Evolutionary conservation across 2,329 filamentous ascomycete genomes (phyloP).

Genomic region (Aspergillus sp.): DNA sequence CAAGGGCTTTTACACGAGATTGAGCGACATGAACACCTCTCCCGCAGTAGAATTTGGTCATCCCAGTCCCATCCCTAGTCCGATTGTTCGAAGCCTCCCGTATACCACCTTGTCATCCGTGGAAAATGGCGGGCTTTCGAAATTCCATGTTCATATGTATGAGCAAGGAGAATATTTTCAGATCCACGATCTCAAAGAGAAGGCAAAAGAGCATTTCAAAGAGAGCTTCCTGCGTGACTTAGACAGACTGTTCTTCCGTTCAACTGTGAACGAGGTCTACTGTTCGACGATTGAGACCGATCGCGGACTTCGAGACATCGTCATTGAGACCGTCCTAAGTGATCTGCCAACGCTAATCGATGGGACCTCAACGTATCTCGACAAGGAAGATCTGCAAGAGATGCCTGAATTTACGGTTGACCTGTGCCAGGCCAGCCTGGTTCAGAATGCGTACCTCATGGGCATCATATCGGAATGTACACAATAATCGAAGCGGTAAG

Average conservation of each 20-base stretch:
- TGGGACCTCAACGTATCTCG: not conserved
- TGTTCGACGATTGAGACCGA: not conserved
- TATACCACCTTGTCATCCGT: no score
- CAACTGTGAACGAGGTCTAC: not conserved
- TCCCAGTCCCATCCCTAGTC: not conserved
- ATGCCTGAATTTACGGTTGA: not conserved
- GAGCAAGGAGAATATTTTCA: conserved; percentile 5
- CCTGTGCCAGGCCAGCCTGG: not conserved
- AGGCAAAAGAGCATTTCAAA: conserved; percentile 1
- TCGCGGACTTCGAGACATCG: not conserved
- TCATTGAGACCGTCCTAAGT: not conserved
- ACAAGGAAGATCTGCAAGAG: not conserved
- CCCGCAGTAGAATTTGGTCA: not conserved
- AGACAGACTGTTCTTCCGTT: not conserved
- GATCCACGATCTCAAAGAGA: not conserved
- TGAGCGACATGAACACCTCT: not conserved
- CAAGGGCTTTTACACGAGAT: not conserved
- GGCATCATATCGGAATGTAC: no score
- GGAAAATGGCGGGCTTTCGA: not conserved
- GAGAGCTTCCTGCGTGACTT: not conserved
- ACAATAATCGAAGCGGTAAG: no score
- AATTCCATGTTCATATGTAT: not conserved
- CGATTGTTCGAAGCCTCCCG: not conserved
- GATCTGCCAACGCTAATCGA: not conserved
- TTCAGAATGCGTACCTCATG: not conserved